Evolutionary conservation across 495 filamentous ascomycete genomes (phyloP).

Genomic region (Aspergillus sclerotiicarbonarius): DNA sequence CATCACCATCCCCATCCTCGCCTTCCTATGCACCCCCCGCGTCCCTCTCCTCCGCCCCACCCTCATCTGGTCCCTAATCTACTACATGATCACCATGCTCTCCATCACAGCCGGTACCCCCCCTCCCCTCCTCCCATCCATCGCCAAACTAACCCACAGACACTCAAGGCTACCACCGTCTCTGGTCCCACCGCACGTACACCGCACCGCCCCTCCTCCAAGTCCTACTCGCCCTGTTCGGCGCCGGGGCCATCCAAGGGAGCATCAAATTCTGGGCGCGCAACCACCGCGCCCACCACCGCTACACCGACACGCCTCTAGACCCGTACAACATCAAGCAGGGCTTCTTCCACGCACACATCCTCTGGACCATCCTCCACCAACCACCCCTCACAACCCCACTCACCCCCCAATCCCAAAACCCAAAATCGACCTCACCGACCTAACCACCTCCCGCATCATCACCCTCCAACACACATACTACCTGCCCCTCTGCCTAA

Average conservation of each 20-base stretch:
- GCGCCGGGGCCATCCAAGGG: conserved; percentile 84
- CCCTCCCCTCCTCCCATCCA: too few relatives aligned
- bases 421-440: conserved; percentile 76
- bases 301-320: conserved; percentile 91
- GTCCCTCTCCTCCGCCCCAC: neutral
- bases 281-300: conserved; percentile 86
- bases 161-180: conserved; percentile 64
- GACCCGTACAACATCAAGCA: conserved; percentile 91
- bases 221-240: conserved; percentile 77
- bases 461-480: conserved; percentile 81
- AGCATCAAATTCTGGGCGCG: conserved; percentile 91
- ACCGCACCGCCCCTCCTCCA: conserved; percentile 71
- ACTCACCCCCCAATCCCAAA: conserved; percentile 60
- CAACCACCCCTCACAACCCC: too few relatives aligned
- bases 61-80: neutral
- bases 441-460: conserved; percentile 79
- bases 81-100: neutral
- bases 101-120: neutral
- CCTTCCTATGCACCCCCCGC: neutral
- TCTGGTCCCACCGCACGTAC: conserved; percentile 89
- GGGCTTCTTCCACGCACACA: conserved; percentile 82
- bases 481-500: conserved; percentile 72
- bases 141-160: neutral
- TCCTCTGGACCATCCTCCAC: conserved; percentile 80
- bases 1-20: neutral